phyloP scores from a whole-genome alignment of 164 flowering plant genomes.

The Vitis cinerea region DNA sequence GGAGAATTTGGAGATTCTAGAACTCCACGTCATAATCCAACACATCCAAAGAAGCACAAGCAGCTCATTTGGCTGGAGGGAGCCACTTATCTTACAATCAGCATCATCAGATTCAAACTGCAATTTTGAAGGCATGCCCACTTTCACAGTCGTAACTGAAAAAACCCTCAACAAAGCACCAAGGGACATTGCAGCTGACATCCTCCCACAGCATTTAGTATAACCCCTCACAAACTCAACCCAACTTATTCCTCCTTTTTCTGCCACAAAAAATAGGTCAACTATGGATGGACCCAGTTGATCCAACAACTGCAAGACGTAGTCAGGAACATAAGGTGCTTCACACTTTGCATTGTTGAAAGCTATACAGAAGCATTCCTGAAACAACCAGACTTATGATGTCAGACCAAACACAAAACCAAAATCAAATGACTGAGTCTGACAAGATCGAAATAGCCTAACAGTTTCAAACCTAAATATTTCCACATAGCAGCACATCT shows the following conservation, averaged over 20 bases:
- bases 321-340: slow-evolving; percentile 30
- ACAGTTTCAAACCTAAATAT: no score
- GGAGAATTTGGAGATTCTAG: slow-evolving; percentile 17
- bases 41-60: slow-evolving; percentile 64
- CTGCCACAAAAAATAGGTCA: slow-evolving; percentile 57
- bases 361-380: slow-evolving; percentile 56
- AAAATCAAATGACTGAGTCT: neutral
- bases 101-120: slow-evolving; percentile 47
- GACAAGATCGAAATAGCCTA: neutral
- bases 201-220: slow-evolving; percentile 63
- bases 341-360: slow-evolving; percentile 25
- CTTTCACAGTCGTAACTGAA: slow-evolving; percentile 36
- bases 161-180: slow-evolving; percentile 54
- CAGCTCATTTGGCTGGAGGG: slow-evolving; percentile 47
- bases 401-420: slow-evolving; percentile 4
- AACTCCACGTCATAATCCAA: slow-evolving; percentile 60
- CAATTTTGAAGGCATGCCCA: slow-evolving; percentile 39
- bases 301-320: slow-evolving; percentile 45
- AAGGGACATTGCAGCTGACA: slow-evolving; percentile 47
- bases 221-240: slow-evolving; percentile 77
- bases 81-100: slow-evolving; percentile 54
- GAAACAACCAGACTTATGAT: slow-evolving; percentile 18
- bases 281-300: slow-evolving; percentile 59
- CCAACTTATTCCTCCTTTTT: slow-evolving; percentile 67
- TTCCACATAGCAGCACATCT: no score